phyloP scores from a whole-genome alignment of 352 stramenopile species.

The Globisporangium radiosum region DNA sequence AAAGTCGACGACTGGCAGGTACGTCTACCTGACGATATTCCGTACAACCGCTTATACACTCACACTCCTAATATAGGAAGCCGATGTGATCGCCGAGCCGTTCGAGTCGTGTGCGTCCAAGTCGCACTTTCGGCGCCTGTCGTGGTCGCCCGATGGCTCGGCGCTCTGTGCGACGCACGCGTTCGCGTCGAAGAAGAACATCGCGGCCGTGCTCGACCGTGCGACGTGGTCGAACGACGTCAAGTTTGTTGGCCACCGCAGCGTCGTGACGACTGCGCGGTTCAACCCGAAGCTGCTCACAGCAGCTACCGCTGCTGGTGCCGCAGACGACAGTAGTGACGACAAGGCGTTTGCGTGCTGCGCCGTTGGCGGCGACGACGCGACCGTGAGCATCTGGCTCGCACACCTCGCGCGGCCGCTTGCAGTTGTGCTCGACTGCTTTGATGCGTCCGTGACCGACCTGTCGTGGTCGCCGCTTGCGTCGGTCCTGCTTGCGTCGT shows the following conservation, averaged over 20 bases:
- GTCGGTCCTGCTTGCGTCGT: slow-evolving; percentile 64
- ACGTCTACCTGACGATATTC: not conserved
- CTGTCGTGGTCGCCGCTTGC: slow-evolving; percentile 56
- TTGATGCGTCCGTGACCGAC: slow-evolving; percentile 79
- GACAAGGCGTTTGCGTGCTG: slow-evolving; percentile 86
- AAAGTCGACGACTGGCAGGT: slow-evolving; percentile 76
- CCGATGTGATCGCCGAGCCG: slow-evolving; percentile 54
- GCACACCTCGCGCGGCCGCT: slow-evolving; percentile 70
- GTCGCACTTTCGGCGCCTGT: slow-evolving; percentile 79
- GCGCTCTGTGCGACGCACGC: slow-evolving; percentile 77
- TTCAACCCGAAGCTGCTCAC: slow-evolving; percentile 82
- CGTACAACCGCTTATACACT: not conserved
- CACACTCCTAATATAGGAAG: slow-evolving; percentile 15
- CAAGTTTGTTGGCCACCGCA: slow-evolving; percentile 80
- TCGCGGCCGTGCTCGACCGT: slow-evolving; percentile 70
- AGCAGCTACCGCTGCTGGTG: slow-evolving; percentile 5
- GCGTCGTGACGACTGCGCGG: slow-evolving; percentile 71
- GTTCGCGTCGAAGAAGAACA: slow-evolving; percentile 86
- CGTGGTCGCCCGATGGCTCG: slow-evolving; percentile 80
- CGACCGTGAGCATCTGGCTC: slow-evolving; percentile 83
- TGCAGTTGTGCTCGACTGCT: slow-evolving; percentile 78
- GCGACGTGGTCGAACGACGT: slow-evolving; percentile 77
- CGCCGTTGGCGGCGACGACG: slow-evolving; percentile 74
- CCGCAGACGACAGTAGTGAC: slow-evolving; percentile 1
- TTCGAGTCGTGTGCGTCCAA: slow-evolving; percentile 74